Percentiles rank a stretch among this genome's conserved stretches.
These are phyloP conservation scores for Pseudohyphozyma bogoriensis DNA, from an alignment of 768 basidiomycete species.

Conservation along the genomic window DNA sequence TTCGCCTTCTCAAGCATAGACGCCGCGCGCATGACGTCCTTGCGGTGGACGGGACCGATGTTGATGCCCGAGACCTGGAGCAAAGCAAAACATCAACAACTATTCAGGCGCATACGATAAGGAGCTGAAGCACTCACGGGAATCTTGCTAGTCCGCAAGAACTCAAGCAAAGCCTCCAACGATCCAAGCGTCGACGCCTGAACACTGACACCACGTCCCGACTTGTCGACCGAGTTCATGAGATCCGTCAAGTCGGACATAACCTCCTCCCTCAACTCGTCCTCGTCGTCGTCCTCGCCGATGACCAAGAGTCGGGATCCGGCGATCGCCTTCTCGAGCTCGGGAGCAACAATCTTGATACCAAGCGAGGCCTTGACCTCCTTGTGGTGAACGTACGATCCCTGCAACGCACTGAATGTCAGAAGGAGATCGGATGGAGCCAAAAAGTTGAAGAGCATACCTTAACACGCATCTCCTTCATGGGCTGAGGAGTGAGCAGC, in stretches of 20 bases:
- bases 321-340: constrained; percentile 94
- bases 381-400: constrained; percentile 85
- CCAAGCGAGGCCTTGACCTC: constrained; percentile 94
- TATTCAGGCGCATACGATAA: no score
- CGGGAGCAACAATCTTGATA: constrained; percentile 87
- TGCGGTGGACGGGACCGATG: constrained; percentile 93
- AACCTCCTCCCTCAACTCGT: constrained; percentile 83
- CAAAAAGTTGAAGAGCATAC: constrained; percentile 42
- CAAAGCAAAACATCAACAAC: not conserved
- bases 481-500: constrained; percentile 85
- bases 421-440: not conserved
- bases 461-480: constrained; percentile 92
- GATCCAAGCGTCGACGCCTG: constrained; percentile 96
- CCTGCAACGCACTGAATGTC: constrained; percentile 11
- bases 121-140: constrained; percentile 47
- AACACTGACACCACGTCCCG: constrained; percentile 92
- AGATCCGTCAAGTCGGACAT: constrained; percentile 90
- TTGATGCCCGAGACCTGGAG: constrained; percentile 75
- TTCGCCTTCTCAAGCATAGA: constrained; percentile 94
- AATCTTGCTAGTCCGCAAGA: constrained; percentile 88
- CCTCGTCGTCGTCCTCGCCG: constrained; percentile 93
- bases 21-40: constrained; percentile 80
- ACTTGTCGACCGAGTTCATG: constrained; percentile 82
- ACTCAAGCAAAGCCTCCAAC: constrained; percentile 89
- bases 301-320: constrained; percentile 86